Evolutionary conservation across 208 protist species (phyloP).

Genomic region (Leishmania tarentolae): DNA sequence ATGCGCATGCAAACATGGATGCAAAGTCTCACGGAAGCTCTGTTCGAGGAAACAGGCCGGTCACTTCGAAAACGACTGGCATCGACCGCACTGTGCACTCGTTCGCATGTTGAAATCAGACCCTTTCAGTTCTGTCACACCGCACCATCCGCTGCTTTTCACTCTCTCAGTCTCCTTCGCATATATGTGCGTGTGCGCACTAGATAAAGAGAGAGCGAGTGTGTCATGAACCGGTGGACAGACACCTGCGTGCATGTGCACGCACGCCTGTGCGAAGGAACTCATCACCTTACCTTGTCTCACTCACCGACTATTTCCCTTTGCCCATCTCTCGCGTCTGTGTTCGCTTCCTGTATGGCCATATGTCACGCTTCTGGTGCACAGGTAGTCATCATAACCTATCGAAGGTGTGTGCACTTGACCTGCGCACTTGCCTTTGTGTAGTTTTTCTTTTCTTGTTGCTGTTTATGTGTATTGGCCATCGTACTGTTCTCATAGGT

Average conservation of each 20-base stretch:
- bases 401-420: too few species aligned
- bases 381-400: not conserved
- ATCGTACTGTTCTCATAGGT: not conserved
- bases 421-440: not conserved
- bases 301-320: not conserved
- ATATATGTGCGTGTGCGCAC: not conserved
- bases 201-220: not conserved
- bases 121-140: not conserved
- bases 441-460: not conserved
- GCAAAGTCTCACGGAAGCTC: not conserved
- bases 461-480: not conserved
- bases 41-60: not conserved
- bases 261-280: not conserved
- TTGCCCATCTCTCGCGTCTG: not conserved
- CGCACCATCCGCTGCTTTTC: not conserved
- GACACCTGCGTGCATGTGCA: not conserved
- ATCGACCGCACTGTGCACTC: not conserved
- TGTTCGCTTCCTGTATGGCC: not conserved
- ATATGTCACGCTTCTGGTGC: not conserved
- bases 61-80: not conserved
- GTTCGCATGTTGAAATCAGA: not conserved
- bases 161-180: not conserved
- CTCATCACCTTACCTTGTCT: too few species aligned
- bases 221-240: too few species aligned
- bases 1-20: not conserved